Conservation (phyloP, 495 filamentous ascomycete genomes). For the Neurospora terricola region DNA sequence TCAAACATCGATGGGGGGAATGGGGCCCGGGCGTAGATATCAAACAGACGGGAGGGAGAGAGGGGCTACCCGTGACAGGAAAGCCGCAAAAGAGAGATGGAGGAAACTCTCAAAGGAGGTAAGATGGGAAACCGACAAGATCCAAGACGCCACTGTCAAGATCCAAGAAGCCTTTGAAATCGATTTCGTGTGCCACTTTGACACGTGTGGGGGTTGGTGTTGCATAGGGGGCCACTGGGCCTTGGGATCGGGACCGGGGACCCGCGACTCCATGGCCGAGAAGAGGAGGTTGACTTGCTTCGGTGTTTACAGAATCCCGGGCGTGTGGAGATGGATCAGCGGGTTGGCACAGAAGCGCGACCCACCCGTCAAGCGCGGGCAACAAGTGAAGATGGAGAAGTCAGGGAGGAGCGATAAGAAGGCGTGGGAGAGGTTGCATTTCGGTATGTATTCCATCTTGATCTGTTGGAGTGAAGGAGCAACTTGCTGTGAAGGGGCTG, state of each 20-base stretch:
- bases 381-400: neutral
- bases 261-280: neutral
- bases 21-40: neutral
- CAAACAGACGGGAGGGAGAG: neutral
- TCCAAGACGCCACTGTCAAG: neutral
- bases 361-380: neutral
- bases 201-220: neutral
- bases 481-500: neutral
- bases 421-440: neutral
- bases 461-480: neutral
- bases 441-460: neutral
- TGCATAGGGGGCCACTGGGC: neutral
- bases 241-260: neutral
- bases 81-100: neutral
- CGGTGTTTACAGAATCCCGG: neutral
- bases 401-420: neutral
- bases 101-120: neutral
- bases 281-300: neutral
- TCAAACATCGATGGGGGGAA: neutral
- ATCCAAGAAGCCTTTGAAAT: neutral
- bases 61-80: neutral
- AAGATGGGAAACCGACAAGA: neutral
- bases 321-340: neutral
- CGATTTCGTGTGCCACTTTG: neutral
- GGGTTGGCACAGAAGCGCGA: neutral